A percentile compares a stretch with the other conserved stretches of the same genome.
Evolutionary conservation across 2,329 filamentous ascomycete genomes (phyloP).

Genomic region (Ophiostoma himal-ulmi): DNA sequence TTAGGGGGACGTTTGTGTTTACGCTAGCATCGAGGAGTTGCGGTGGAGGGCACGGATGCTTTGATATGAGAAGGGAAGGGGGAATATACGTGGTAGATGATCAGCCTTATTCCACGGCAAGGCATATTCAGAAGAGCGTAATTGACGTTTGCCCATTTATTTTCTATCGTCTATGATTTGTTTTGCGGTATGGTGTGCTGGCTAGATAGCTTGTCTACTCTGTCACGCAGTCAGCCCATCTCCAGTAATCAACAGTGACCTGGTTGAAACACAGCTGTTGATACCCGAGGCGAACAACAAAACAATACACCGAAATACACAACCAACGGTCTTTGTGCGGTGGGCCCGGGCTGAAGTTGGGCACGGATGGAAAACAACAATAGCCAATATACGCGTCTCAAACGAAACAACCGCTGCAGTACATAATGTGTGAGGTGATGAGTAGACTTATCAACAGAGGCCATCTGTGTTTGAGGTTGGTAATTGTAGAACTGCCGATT

Average conservation of each 20-base stretch:
- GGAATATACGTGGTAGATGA: neutral
- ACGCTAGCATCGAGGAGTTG: neutral
- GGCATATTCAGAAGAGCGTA: neutral
- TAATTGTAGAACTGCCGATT: neutral
- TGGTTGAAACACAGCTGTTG: neutral
- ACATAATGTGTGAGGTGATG: neutral
- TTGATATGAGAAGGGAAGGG: neutral
- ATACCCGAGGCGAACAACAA: neutral
- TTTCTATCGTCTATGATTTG: too few species aligned
- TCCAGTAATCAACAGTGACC: neutral
- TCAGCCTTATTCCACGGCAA: slow-evolving; percentile 8
- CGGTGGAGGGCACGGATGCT: slow-evolving; percentile 3
- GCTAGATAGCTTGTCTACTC: too few species aligned
- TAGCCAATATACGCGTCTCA: neutral
- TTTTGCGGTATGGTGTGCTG: too few species aligned
- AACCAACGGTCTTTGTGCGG: neutral
- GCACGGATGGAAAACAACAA: neutral
- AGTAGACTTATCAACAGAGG: too few species aligned
- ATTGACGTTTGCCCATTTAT: neutral
- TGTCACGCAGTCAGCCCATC: neutral
- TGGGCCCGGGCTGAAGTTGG: neutral
- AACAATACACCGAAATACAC: neutral
- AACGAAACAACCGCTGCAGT: neutral
- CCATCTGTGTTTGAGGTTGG: neutral
- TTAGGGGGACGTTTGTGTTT: neutral